A percentile compares a stretch with the other conserved stretches of the same genome.
Evolutionary conservation across 179 eudicot genomes (phyloP).

Genomic region (Spergularia azorica): DNA sequence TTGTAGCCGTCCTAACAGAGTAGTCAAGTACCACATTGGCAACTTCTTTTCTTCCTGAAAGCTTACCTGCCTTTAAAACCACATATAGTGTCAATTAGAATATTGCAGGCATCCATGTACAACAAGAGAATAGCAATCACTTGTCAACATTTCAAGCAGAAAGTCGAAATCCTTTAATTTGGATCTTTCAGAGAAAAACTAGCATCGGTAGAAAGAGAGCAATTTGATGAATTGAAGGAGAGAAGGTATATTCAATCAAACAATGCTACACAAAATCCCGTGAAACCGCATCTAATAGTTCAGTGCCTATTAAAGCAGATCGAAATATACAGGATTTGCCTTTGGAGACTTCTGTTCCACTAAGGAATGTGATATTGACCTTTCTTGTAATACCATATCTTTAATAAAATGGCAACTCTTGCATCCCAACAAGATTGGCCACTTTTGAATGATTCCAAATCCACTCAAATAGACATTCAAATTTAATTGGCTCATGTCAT

Average conservation of each 20-base stretch:
- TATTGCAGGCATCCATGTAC: not conserved
- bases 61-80: conserved; percentile 68
- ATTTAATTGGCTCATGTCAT: not conserved
- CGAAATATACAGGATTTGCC: too few relatives aligned
- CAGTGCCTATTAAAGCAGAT: not conserved
- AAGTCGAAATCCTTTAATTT: not conserved
- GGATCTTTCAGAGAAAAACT: not conserved
- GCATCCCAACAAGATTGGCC: not conserved
- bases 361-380: not conserved
- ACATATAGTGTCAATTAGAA: conserved; percentile 1
- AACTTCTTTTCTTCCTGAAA: conserved; percentile 80
- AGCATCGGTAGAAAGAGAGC: not conserved
- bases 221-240: not conserved
- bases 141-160: conserved; percentile 1
- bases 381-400: not conserved
- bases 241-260: not conserved
- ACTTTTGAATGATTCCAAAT: not conserved
- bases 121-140: not conserved
- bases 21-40: conserved; percentile 88
- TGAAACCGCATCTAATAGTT: not conserved
- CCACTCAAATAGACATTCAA: not conserved
- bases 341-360: too few relatives aligned
- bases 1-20: conserved; percentile 88
- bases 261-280: not conserved
- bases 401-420: not conserved